phyloP scores from a whole-genome alignment of 2,329 filamentous ascomycete species.

The Alternaria postmessia region DNA sequence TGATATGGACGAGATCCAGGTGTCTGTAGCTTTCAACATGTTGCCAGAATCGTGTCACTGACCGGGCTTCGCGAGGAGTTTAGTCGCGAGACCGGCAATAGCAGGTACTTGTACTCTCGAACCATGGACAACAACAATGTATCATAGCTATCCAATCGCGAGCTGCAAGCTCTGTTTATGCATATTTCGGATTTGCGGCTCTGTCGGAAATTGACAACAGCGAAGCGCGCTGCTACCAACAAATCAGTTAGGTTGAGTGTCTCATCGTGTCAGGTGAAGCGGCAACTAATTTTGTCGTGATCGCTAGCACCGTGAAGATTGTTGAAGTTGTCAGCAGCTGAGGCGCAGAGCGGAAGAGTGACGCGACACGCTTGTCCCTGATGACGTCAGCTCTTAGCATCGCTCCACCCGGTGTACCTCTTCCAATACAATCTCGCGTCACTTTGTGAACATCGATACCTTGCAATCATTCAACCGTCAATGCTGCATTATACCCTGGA shows the following conservation, averaged over 20 bases:
- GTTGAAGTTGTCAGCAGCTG: too few species aligned
- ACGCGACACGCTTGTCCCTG: neutral
- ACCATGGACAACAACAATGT: too few species aligned
- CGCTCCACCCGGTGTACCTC: too few species aligned
- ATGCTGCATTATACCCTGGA: rapidly evolving
- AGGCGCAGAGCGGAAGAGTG: neutral
- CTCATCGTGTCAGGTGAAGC: too few species aligned
- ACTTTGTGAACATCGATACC: too few species aligned
- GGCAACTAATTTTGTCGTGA: neutral
- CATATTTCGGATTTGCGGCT: neutral
- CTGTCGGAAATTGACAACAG: neutral
- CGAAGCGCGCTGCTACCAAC: neutral
- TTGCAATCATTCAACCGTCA: too few species aligned
- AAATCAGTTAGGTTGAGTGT: neutral
- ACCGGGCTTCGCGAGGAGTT: neutral
- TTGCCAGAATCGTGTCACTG: neutral
- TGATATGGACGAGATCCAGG: neutral
- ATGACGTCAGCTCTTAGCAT: neutral
- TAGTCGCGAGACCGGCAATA: neutral
- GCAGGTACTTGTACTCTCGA: neutral
- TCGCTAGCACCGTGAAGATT: neutral
- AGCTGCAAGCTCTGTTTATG: neutral
- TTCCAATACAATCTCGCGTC: too few species aligned
- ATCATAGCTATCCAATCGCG: neutral
- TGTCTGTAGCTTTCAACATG: neutral